Percentiles rank a stretch among this genome's conserved stretches.
phyloP scores from a whole-genome alignment of 345 rosid species.

The Populus nigra region DNA sequence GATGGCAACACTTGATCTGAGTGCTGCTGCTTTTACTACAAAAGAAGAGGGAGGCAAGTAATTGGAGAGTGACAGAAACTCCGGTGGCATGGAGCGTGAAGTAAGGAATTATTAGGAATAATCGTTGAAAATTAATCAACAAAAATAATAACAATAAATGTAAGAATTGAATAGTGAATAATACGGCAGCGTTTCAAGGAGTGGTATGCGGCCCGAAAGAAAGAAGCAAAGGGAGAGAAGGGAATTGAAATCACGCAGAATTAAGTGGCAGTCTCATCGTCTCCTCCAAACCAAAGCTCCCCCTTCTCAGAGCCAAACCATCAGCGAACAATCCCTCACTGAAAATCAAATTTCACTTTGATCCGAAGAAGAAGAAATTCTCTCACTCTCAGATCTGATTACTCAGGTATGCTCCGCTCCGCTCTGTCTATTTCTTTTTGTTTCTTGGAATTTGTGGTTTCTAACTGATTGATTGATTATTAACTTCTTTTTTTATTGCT shows the following conservation, averaged over 20 bases:
- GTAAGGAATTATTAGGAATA: no score
- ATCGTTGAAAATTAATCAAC: no score
- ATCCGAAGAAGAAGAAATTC: conserved; percentile 4
- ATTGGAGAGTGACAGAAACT: no score
- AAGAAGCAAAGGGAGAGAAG: neutral
- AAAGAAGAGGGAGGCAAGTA: no score
- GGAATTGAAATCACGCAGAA: conserved; percentile 19
- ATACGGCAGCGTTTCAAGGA: conserved; percentile 24
- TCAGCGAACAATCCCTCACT: conserved; percentile 31
- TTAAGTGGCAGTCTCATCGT: conserved; percentile 34
- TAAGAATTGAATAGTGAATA: neutral
- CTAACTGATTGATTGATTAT: neutral
- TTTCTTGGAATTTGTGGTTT: neutral
- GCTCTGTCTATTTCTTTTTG: neutral
- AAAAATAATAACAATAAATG: no score
- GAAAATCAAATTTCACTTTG: conserved; percentile 7
- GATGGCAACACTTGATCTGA: no score
- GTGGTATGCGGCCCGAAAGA: conserved; percentile 18
- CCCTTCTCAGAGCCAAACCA: neutral
- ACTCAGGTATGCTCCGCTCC: conserved; percentile 17
- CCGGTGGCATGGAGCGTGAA: no score
- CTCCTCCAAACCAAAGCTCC: neutral
- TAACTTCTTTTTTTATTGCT: neutral
- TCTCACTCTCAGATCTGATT: conserved; percentile 25
- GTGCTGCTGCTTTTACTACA: no score